Evolutionary conservation across 768 basidiomycete species (phyloP).

Genomic region (Postia placenta): DNA sequence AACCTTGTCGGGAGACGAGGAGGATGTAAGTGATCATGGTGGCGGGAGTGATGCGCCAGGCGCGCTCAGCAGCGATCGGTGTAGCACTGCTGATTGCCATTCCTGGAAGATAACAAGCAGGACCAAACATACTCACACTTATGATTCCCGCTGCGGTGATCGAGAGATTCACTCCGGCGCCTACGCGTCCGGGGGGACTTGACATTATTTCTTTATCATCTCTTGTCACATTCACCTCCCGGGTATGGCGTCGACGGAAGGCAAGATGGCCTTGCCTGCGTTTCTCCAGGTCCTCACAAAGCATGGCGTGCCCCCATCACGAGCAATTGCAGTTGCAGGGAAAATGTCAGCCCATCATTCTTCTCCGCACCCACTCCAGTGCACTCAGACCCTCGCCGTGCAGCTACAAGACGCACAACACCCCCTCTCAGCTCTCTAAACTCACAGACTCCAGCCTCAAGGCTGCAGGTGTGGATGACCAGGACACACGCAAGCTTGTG

Average conservation of each 20-base stretch:
- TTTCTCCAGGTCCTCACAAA: conserved; percentile 63
- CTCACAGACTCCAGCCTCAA: conserved; percentile 57
- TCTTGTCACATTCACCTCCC: too few species aligned
- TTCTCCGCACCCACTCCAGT: neutral
- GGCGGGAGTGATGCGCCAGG: neutral
- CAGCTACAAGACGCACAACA: conserved; percentile 70
- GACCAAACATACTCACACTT: conserved; percentile 3
- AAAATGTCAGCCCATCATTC: conserved; percentile 48
- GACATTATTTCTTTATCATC: too few species aligned
- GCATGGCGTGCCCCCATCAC: conserved; percentile 49
- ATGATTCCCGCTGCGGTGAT: neutral
- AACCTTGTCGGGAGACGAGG: conserved; percentile 88
- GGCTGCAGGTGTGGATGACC: conserved; percentile 52
- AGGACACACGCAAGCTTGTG: conserved; percentile 57
- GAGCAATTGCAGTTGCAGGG: conserved; percentile 64
- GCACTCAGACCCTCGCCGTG: neutral
- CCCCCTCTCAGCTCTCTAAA: conserved; percentile 46
- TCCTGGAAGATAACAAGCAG: conserved; percentile 7
- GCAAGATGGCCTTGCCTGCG: conserved; percentile 53
- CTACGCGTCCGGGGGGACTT: too few species aligned
- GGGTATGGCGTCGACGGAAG: too few species aligned
- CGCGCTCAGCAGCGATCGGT: conserved; percentile 1
- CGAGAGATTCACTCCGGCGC: too few species aligned
- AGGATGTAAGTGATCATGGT: conserved; percentile 89
- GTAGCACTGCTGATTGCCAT: conserved; percentile 11